Base-by-base conservation (phyloP, 2,329 filamentous ascomycete species). In the Hymenotorrendiella dingleyae region DNA sequence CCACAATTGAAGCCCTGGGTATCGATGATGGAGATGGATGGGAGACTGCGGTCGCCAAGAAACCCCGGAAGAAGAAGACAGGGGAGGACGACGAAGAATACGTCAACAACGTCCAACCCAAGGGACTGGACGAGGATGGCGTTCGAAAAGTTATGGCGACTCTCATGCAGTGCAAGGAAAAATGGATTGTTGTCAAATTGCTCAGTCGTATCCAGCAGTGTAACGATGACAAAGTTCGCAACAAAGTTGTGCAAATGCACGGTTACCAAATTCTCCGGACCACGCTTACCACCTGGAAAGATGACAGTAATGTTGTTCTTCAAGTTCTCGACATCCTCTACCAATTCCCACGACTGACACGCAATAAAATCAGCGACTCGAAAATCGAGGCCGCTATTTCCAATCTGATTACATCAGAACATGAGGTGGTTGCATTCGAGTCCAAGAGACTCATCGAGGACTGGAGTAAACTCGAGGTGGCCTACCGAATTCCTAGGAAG, bases 111-210 rank as follows among this genome's bases (percentile, higher is more conserved):
- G 75, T 94, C 47, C 79, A 91, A 62, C 82, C 86, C 39, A 86
- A 82, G 58, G 80, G 77, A 36, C 75, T 96, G 46, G 82, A 88
- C 52, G 86, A 93, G 57, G 79, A 84, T 46, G 87, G 85, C 49
- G 88, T 94, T 48, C 87, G 84, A 57, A 94, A 94, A 67, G 88
- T 96, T 64, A 95, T 96, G 88, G 90, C 91, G 19, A 84, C 89
- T 40, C 78, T 98, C 46, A 90, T 95, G 80, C 91, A 96, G 64
- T 95, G 88, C 73, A 94, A 95, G 66, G 93, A 98, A 72, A 96
- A 96, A 66, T 98, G 93, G 93, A 96, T 98, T 64, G 89, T 87
- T 3, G 89, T 96, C 66, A 97, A 97, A 67, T 72, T 98, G 43
- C 77, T 98, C 46, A 78, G 82, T 54, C 90, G 93, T 40, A 89